These are phyloP conservation scores for Zygosaccharomyces rouxii DNA, from an alignment of 805 yeast genomes.

Conservation along the genomic window DNA sequence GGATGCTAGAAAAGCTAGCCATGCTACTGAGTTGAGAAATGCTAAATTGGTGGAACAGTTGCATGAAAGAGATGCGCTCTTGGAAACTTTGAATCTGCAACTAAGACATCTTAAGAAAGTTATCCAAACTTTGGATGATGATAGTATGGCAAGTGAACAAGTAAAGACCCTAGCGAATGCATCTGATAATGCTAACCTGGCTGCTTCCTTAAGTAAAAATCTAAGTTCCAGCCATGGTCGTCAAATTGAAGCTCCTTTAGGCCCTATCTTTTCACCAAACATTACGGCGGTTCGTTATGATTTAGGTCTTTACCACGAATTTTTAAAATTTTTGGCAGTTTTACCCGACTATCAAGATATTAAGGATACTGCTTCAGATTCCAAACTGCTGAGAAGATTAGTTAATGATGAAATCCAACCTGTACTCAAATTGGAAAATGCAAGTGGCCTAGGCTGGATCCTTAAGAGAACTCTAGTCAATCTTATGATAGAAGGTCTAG, in stretches of 20 bases:
- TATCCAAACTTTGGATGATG: conserved; percentile 47
- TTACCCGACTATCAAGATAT: conserved; percentile 35
- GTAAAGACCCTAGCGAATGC: conserved; percentile 13
- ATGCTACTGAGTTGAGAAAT: conserved; percentile 56
- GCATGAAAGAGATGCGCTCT: conserved; percentile 63
- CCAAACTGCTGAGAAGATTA: conserved; percentile 59
- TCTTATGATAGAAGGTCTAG: conserved; percentile 72
- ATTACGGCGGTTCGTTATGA: conserved; percentile 42
- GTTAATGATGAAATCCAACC: conserved; percentile 79
- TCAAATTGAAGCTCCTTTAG: conserved; percentile 9
- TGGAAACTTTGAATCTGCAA: conserved; percentile 64
- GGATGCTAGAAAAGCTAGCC: conserved; percentile 65
- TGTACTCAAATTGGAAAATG: conserved; percentile 55
- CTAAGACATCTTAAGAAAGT: conserved; percentile 58
- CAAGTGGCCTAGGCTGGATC: conserved; percentile 62
- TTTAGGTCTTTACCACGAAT: conserved; percentile 37
- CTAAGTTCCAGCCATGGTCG: conserved; percentile 14
- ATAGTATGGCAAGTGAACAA: conserved; percentile 17
- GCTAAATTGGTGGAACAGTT: conserved; percentile 49
- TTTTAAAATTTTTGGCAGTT: conserved; percentile 37
- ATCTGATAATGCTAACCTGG: conserved; percentile 10
- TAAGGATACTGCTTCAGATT: conserved; percentile 38
- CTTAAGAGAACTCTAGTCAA: conserved; percentile 57
- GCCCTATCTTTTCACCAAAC: conserved; percentile 39
- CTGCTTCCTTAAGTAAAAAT: conserved; percentile 22